A percentile compares a stretch with the other conserved stretches of the same genome.
Evolutionary conservation across 2,329 filamentous ascomycete genomes (phyloP).

Genomic region (Xylariaceae sp.): DNA sequence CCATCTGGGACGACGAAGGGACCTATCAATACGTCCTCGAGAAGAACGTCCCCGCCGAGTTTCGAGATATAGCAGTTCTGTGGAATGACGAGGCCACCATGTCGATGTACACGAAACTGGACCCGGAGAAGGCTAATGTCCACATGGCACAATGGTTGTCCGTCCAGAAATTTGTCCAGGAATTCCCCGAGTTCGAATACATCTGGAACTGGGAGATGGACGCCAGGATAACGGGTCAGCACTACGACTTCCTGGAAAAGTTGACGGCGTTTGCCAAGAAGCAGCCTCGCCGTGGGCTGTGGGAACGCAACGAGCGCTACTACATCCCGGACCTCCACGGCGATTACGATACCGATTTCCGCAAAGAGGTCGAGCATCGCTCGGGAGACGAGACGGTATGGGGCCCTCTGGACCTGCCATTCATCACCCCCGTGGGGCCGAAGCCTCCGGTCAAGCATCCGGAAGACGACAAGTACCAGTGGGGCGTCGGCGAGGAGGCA

Average conservation of each 20-base stretch:
- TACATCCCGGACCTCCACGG: constrained; percentile 65
- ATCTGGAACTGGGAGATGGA: constrained; percentile 89
- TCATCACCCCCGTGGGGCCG: constrained; percentile 55
- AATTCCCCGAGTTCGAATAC: constrained; percentile 72
- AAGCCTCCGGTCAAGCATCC: constrained; percentile 52
- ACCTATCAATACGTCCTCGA: constrained; percentile 54
- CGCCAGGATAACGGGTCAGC: constrained; percentile 69
- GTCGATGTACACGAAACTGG: constrained; percentile 68
- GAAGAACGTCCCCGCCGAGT: constrained; percentile 60
- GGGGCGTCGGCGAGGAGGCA: constrained; percentile 70
- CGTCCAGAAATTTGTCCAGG: constrained; percentile 66
- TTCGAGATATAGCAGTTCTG: constrained; percentile 61
- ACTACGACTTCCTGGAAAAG: constrained; percentile 70
- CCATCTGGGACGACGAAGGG: constrained; percentile 51
- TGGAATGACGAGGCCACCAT: constrained; percentile 71
- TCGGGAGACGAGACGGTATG: constrained; percentile 53
- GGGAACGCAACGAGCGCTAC: constrained; percentile 66
- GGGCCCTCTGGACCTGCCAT: constrained; percentile 55
- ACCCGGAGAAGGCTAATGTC: constrained; percentile 46
- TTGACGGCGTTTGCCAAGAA: constrained; percentile 54
- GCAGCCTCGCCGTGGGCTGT: constrained; percentile 64
- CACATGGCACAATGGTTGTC: constrained; percentile 61
- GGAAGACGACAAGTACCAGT: constrained; percentile 60
- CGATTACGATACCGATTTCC: constrained; percentile 59
- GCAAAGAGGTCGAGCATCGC: constrained; percentile 50